Evolutionary conservation across 371 early-diverging fungal species (phyloP).

Genomic region (Lichtheimia hyalospora): DNA sequence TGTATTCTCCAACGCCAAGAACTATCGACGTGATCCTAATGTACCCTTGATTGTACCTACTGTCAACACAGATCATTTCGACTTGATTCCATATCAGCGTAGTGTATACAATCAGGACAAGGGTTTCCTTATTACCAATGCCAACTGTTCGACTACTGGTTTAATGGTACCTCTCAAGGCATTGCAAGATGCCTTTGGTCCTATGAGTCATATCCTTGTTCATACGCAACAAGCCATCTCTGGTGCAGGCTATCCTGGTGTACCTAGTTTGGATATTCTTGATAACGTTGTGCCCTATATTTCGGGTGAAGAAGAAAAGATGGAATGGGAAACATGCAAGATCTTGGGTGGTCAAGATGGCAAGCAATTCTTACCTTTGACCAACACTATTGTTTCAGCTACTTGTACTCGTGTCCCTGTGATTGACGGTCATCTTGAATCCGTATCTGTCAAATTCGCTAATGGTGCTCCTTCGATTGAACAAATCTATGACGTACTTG

Average conservation of each 20-base stretch:
- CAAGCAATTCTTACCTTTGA: slow-evolving; percentile 48
- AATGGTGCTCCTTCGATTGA: slow-evolving; percentile 66
- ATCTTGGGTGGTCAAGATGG: slow-evolving; percentile 76
- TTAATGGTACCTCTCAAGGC: slow-evolving; percentile 91
- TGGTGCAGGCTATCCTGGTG: slow-evolving; percentile 97
- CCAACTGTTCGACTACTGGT: slow-evolving; percentile 97
- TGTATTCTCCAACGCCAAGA: slow-evolving; percentile 95
- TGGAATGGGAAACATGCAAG: slow-evolving; percentile 92
- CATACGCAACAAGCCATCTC: slow-evolving; percentile 95
- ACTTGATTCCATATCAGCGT: slow-evolving; percentile 79
- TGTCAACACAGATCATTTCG: slow-evolving; percentile 87
- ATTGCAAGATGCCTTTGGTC: slow-evolving; percentile 87
- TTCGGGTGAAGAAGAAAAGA: slow-evolving; percentile 96
- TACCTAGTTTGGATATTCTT: slow-evolving; percentile 88
- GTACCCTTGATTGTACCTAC: slow-evolving; percentile 94
- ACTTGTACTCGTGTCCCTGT: slow-evolving; percentile 96
- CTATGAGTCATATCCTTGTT: slow-evolving; percentile 75
- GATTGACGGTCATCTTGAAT: slow-evolving; percentile 92
- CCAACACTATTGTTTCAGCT: slow-evolving; percentile 79
- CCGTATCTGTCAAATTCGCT: slow-evolving; percentile 86
- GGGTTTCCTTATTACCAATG: slow-evolving; percentile 95
- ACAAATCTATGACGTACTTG: slow-evolving; percentile 68
- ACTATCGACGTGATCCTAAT: slow-evolving; percentile 84
- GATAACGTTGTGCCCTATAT: slow-evolving; percentile 95
- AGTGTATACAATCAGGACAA: slow-evolving; percentile 55